Conservation (phyloP, 2,329 filamentous ascomycete species). For the Ceratocystis variospora region DNA sequence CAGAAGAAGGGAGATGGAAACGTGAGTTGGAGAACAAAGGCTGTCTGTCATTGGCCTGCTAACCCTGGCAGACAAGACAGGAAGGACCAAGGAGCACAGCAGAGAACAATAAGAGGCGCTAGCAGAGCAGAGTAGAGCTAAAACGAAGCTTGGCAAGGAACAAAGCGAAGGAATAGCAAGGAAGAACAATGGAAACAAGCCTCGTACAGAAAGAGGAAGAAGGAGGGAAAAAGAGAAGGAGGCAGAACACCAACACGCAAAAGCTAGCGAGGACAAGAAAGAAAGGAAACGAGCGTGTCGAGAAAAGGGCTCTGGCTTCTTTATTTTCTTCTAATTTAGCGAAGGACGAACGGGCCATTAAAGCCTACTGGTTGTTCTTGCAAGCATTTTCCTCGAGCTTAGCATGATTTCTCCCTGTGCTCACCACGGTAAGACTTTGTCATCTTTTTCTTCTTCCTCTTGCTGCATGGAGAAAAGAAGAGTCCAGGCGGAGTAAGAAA, state of each 20-base stretch:
- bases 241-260: not conserved
- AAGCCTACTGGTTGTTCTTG: not conserved
- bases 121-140: not conserved
- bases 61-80: not conserved
- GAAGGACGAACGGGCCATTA: not conserved
- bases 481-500: not conserved
- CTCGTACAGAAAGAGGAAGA: not conserved
- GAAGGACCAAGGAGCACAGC: not conserved
- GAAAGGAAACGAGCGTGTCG: not conserved
- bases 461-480: conserved; percentile 9
- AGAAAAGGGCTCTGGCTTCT: not conserved
- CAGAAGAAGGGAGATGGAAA: not conserved
- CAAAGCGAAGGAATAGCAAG: not conserved
- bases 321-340: not conserved
- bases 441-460: conserved; percentile 11
- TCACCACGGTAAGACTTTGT: not conserved
- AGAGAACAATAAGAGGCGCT: not conserved
- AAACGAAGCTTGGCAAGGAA: not conserved
- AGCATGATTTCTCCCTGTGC: not conserved
- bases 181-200: conserved; percentile 9
- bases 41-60: not conserved
- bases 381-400: not conserved
- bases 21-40: not conserved
- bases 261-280: not conserved
- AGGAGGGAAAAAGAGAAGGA: not conserved